Percentiles rank a stretch among this genome's conserved stretches.
phyloP scores from a whole-genome alignment of 1,284 basidiomycete genomes.

The Cystobasidium sp. region DNA sequence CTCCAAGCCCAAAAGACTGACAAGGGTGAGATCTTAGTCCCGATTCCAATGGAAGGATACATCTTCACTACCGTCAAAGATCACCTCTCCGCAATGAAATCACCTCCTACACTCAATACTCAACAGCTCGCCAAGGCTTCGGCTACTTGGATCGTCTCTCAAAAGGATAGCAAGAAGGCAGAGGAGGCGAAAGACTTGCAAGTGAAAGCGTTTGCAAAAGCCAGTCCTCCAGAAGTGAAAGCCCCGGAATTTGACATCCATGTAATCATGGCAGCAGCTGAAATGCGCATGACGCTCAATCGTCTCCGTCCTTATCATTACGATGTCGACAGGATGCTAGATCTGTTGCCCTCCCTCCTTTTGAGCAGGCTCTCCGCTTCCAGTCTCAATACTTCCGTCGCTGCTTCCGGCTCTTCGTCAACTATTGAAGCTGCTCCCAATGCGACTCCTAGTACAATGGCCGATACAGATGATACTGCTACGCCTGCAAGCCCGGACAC shows the following conservation, averaged over 20 bases:
- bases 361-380: not conserved
- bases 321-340: not conserved
- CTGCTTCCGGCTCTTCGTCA: too few species aligned
- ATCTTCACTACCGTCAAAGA: not conserved
- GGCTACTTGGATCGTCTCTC: not conserved
- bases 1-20: too few species aligned
- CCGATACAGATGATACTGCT: too few species aligned
- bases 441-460: too few species aligned
- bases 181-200: not conserved
- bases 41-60: not conserved
- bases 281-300: not conserved
- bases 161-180: not conserved
- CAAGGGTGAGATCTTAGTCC: not conserved
- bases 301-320: not conserved
- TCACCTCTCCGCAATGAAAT: not conserved
- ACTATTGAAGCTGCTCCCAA: too few species aligned
- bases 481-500: too few species aligned
- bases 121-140: not conserved
- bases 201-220: not conserved
- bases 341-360: not conserved
- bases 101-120: not conserved
- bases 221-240: not conserved
- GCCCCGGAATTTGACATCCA: not conserved
- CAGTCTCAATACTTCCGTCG: too few species aligned
- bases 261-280: not conserved